Evolutionary conservation across 805 yeast species (phyloP), one percentile per base, ranked within the genome.

Genomic region (Ogataea siamensis): DNA sequence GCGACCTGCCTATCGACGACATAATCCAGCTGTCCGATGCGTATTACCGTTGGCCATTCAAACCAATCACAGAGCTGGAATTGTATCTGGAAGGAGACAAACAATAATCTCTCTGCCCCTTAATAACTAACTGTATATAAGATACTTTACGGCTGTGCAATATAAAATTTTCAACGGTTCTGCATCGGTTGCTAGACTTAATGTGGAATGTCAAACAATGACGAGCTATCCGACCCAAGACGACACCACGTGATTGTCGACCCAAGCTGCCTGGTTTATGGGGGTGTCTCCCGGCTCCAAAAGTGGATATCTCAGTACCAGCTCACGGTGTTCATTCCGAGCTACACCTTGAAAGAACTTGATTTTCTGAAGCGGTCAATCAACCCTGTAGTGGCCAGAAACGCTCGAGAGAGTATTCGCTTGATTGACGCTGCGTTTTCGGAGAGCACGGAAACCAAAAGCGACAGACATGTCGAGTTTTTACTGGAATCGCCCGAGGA

Each of bases 31-130:
- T 89, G 5, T 67, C 78, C 7, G 60, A 72, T 3, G 67, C 63
- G 2, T 87, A 82, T 54, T 70, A 67, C 28, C 53, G 62, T 10
- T 91, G 97, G 98, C 93, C 97, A 0, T 91, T 88, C 67, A 87
- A 81, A 58, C 97, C 64, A 3, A 48, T 57, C 32, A 43, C 52
- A 7, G 45, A 39, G n/a, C 40, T 58, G 11, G 62, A 58, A 15
- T 30, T 51, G 41, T 54, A 44, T 33, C 23, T 37, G 26, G 49
- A 41, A 10, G 32, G 40, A 3, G 29, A 23, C 10, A 22, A 22
- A 20, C 13, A 16, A 11, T 11, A 11, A 12, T 4, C 25, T 11
- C n/a, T 5, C 6, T 10, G 5, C 12, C 25, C 25, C 25, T 10
- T 14, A 16, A 14, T 5, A 27, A 2, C 10, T 14, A 14, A 27